Evolutionary conservation across 495 filamentous ascomycete genomes (phyloP), one percentile per base, ranked within the genome.

Genomic region (Penicillium bovifimosum): DNA sequence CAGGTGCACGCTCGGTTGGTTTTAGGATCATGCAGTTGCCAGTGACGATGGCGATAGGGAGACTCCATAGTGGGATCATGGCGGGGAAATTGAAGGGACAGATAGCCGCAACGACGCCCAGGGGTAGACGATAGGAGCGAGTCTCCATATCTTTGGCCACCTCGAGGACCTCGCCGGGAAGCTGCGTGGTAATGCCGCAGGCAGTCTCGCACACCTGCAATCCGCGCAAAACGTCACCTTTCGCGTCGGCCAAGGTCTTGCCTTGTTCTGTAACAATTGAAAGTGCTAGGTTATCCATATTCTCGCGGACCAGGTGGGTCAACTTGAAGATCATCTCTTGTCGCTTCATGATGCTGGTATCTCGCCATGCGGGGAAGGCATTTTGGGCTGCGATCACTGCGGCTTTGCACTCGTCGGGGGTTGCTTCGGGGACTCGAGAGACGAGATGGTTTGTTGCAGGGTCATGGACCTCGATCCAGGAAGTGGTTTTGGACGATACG

Each of bases 131-230:
- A 65, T 97, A 97, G 55, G 81, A 88, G 53, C 93, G 75, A 6
- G 93, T 98, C 76, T 98, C 93, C 93, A 98, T 98, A 69, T 98
- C 93, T 78, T 95, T 96, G 39, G 92, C 85, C 8, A 98, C 93
- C 75, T 98, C 95, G 29, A 98, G 76, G 24, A 98, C 82, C 71
- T 97, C 92, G 32, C 93, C 93, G 54, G 88, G 88, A 68, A 97
- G 78, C 68, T 96, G 87, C 29, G 90, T 92, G 9, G 93, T 93
- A 56, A 96, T 96, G 29, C 86, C 90, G 64, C 91, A 96, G 24
- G 92, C 90, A 14, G 90, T 92, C 77, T 98, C 93, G 6, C 95
- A 95, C 35, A 98, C 93, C 77, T 98, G 93, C 55, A 98, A 75
- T 31, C 93, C 93, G 43, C 93, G 82, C 49, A 98, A 81, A 9